A percentile compares a stretch with the other conserved stretches of the same genome.
Evolutionary conservation across 1,284 basidiomycete genomes (phyloP).

Genomic region (Ganoderma resinaceum): DNA sequence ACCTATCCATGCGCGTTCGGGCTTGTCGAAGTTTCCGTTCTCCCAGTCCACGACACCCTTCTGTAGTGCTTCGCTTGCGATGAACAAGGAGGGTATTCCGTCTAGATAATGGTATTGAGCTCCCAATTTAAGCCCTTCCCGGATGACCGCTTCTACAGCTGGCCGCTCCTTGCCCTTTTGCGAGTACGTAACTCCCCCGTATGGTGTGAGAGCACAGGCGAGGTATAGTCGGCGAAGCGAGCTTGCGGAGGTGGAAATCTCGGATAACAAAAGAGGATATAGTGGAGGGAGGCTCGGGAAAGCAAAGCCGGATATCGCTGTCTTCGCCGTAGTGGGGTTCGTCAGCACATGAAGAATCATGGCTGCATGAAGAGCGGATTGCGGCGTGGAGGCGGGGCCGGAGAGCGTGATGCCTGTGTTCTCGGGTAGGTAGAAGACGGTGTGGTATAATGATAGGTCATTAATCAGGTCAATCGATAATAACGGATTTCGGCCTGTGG

Average conservation of each 20-base stretch:
- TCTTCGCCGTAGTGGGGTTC: constrained; percentile 30
- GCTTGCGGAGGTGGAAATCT: constrained; percentile 46
- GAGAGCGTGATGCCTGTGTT: constrained; percentile 55
- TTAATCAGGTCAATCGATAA: constrained; percentile 79
- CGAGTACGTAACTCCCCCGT: constrained; percentile 60
- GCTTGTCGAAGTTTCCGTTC: constrained; percentile 29
- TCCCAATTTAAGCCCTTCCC: constrained; percentile 87
- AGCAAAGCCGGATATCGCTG: constrained; percentile 23
- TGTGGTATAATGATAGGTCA: constrained; percentile 69
- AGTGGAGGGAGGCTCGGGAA: constrained; percentile 45
- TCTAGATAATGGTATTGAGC: constrained; percentile 80
- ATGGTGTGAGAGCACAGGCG: constrained; percentile 74
- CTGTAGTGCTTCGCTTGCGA: constrained; percentile 57
- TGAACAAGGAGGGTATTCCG: constrained; percentile 76
- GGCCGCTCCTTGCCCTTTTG: constrained; percentile 70
- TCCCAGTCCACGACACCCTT: constrained; percentile 45
- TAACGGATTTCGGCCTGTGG: constrained; percentile 74
- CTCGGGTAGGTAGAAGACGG: constrained; percentile 72
- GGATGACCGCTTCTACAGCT: constrained; percentile 74
- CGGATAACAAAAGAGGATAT: constrained; percentile 56
- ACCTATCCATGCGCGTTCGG: constrained; percentile 69
- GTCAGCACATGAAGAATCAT: constrained; percentile 65
- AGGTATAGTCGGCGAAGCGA: constrained; percentile 74
- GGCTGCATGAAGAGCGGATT: constrained; percentile 60
- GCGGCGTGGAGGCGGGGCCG: constrained; percentile 42